Percentiles rank a stretch among this genome's conserved stretches.
These are phyloP conservation scores for Pulveroboletus sp. DNA, from an alignment of 768 basidiomycete species.

Conservation along the genomic window DNA sequence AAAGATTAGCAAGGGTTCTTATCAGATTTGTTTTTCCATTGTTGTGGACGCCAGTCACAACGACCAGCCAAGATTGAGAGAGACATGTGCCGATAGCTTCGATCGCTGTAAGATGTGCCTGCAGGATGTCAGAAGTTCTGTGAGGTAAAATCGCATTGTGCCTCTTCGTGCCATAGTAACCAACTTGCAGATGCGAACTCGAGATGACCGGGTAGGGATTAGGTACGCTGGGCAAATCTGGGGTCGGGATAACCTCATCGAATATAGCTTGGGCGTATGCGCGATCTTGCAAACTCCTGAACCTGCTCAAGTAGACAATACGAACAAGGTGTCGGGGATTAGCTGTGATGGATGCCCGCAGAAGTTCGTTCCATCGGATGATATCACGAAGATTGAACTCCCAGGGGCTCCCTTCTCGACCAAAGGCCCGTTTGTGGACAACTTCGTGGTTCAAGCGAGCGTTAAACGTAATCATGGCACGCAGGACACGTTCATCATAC, in stretches of 20 bases:
- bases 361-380: constrained; percentile 77
- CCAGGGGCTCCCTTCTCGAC: constrained; percentile 85
- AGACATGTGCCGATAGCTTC: constrained; percentile 77
- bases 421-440: constrained; percentile 63
- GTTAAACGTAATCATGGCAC: constrained; percentile 83
- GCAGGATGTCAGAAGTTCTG: constrained; percentile 53
- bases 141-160: constrained; percentile 27
- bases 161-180: constrained; percentile 49
- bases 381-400: constrained; percentile 98
- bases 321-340: constrained; percentile 62
- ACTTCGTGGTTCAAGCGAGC: constrained; percentile 65
- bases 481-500: constrained; percentile 50
- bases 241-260: constrained; percentile 44
- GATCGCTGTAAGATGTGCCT: constrained; percentile 59
- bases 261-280: constrained; percentile 50
- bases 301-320: constrained; percentile 81
- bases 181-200: constrained; percentile 57
- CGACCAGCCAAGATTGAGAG: constrained; percentile 81
- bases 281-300: constrained; percentile 74
- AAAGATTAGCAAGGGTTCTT: constrained; percentile 62
- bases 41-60: constrained; percentile 71
- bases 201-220: constrained; percentile 38
- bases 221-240: constrained; percentile 36
- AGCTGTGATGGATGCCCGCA: constrained; percentile 31
- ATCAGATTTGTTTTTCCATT: constrained; percentile 82